These are phyloP conservation scores for Cenococcum geophilum DNA, from an alignment of 495 filamentous ascomycete genomes.

Conservation along the genomic window DNA sequence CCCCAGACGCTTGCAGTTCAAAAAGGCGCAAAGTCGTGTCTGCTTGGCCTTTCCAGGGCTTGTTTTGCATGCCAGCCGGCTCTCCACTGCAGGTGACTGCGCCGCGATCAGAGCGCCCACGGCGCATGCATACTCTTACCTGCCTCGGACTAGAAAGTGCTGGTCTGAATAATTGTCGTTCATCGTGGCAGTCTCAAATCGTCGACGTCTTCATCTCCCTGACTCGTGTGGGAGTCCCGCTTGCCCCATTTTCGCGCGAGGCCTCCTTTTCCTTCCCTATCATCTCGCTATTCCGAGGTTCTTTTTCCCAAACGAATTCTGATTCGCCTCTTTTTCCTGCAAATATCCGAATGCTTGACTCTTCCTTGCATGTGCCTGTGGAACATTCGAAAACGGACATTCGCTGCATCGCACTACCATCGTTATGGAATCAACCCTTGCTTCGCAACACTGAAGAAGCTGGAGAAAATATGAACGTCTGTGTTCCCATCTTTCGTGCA, in stretches of 20 bases:
- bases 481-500: too few relatives aligned
- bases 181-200: neutral
- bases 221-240: slow-evolving; percentile 10
- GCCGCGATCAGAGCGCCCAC: neutral
- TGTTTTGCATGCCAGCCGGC: neutral
- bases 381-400: neutral
- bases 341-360: slow-evolving; percentile 1
- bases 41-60: neutral
- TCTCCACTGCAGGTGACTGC: neutral
- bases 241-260: neutral
- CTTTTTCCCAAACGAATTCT: neutral
- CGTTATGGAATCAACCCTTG: neutral
- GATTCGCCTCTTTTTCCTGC: neutral
- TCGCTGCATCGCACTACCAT: neutral
- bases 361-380: neutral
- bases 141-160: neutral
- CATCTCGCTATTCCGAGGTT: neutral
- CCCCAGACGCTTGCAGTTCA: neutral
- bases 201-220: slow-evolving; percentile 27
- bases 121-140: neutral
- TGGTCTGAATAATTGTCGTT: neutral
- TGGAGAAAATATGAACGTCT: neutral
- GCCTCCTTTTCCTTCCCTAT: neutral
- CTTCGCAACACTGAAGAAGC: neutral
- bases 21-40: neutral